Evolutionary conservation across 805 yeast species (phyloP), one percentile per base, ranked within the genome.

Genomic region (Starmerella asiatica): DNA sequence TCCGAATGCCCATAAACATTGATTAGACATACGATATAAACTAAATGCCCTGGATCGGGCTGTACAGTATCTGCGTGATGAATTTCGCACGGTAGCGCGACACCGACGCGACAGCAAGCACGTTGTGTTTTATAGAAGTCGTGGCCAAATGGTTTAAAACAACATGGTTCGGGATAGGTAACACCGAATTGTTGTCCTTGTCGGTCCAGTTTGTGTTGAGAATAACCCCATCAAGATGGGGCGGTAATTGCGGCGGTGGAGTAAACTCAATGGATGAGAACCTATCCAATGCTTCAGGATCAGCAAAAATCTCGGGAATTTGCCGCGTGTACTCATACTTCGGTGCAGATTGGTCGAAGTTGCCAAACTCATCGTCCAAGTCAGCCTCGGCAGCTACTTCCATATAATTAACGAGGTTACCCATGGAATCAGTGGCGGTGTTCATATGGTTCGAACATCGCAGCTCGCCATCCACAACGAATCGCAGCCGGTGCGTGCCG

Each of bases 391-490:
- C 47, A 15, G 50, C 55, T 4, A 59, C 60, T 47, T 59, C 61
- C 40, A 86, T 70, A 59, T 86, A 86, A 60, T 86, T 86, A 37
- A 88, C 94, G 53, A 86, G 81, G 56, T 86, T 86, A 35, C 97
- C 97, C 76, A 85, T 79, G 47, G 86, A 93, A 60, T 88, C 96
- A 0, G 97, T 86, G 5, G 97, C 97, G 1, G 94, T 85, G n/a
- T 94, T 94, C 50, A 86, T 68, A 49, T 70, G 76, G 58, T 85
- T 93, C 29, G 91, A 77, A 56, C 84, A 83, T 46, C 94, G 65
- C 50, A 86, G 73, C 57, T 88, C 96, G 59, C 86, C 85, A 55
- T 86, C 96, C 32, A 86, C 91, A 42, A 88, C 93, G 56, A 86
- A 86, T 54, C 94, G 73, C 61, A 88, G 82, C 48, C 95, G 68